Percentiles rank a stretch among this genome's conserved stretches.
Conservation (phyloP, 768 basidiomycete species). For the Mycena albidolilacea region DNA sequence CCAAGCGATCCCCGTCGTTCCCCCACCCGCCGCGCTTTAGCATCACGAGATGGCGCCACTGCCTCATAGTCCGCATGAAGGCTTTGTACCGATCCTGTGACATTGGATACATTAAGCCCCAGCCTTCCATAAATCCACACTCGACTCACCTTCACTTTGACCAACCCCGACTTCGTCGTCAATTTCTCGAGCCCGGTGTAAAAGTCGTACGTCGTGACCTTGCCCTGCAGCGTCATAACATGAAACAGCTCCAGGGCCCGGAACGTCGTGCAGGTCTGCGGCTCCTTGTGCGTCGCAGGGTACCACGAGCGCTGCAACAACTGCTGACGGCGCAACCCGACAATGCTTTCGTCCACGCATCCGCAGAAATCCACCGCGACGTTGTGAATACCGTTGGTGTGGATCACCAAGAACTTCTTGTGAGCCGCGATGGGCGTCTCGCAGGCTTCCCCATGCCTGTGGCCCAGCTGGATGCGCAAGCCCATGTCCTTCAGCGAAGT, state of each 20-base stretch:
- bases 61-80: background rate
- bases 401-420: background rate
- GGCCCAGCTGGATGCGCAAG: background rate
- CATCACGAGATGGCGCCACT: slow-evolving; percentile 6
- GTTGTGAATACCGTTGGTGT: too few relatives aligned
- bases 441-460: background rate
- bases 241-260: slow-evolving; percentile 1
- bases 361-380: too few relatives aligned
- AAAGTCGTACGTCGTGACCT: slow-evolving; percentile 35
- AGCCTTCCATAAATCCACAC: too few relatives aligned
- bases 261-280: background rate
- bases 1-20: background rate
- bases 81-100: background rate
- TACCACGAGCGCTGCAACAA: background rate
- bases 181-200: slow-evolving; percentile 25
- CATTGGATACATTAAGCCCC: too few relatives aligned
- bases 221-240: background rate
- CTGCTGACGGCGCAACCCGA: background rate
- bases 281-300: background rate
- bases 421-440: background rate
- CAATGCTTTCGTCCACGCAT: too few relatives aligned
- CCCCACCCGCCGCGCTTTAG: slow-evolving; percentile 7
- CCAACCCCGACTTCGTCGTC: slow-evolving; percentile 11
- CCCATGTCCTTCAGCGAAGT: background rate
- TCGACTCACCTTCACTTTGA: background rate